Percentiles rank a stretch among this genome's conserved stretches.
Conservation (phyloP, 176 grass and related monocot species). For the Oryza meyeriana region DNA sequence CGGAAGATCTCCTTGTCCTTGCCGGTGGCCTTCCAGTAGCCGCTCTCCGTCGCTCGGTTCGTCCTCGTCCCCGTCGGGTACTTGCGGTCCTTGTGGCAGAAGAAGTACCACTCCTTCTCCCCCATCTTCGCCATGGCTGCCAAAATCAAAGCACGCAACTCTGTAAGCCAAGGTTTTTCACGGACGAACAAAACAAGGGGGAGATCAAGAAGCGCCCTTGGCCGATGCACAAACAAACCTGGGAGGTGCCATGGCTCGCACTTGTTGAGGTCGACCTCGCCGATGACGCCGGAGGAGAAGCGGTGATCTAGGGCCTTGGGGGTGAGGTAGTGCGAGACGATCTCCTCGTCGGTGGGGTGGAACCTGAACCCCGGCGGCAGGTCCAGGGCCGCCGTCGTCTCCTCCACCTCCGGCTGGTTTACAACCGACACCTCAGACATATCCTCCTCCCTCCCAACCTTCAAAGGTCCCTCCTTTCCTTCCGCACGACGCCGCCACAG, state of each 20-base stretch:
- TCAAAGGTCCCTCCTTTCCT: neutral
- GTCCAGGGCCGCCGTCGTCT: conserved; percentile 40
- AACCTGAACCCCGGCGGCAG: conserved; percentile 94
- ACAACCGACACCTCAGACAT: conserved; percentile 61
- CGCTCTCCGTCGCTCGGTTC: conserved; percentile 81
- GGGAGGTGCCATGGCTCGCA: conserved; percentile 94
- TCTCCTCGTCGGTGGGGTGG: conserved; percentile 97
- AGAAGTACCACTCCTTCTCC: conserved; percentile 97
- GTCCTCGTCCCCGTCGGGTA: conserved; percentile 91
- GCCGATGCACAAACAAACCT: conserved; percentile 29
- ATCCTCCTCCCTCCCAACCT: neutral
- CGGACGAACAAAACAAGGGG: too few relatives aligned
- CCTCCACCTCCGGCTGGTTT: conserved; percentile 54
- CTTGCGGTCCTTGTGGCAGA: conserved; percentile 93
- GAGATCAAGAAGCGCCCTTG: neutral
- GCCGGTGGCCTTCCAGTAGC: conserved; percentile 99
- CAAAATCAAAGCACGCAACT: neutral
- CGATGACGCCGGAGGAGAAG: conserved; percentile 66
- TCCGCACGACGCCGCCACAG: neutral
- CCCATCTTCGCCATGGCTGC: conserved; percentile 80
- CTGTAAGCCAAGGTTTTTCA: neutral
- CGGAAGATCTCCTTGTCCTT: conserved; percentile 95
- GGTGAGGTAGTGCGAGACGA: conserved; percentile 84
- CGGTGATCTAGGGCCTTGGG: conserved; percentile 48
- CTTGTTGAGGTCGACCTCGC: conserved; percentile 98